These are phyloP conservation scores for Ogataea hybrid DNA, from an alignment of 1,139 yeast genomes.

Conservation along the genomic window DNA sequence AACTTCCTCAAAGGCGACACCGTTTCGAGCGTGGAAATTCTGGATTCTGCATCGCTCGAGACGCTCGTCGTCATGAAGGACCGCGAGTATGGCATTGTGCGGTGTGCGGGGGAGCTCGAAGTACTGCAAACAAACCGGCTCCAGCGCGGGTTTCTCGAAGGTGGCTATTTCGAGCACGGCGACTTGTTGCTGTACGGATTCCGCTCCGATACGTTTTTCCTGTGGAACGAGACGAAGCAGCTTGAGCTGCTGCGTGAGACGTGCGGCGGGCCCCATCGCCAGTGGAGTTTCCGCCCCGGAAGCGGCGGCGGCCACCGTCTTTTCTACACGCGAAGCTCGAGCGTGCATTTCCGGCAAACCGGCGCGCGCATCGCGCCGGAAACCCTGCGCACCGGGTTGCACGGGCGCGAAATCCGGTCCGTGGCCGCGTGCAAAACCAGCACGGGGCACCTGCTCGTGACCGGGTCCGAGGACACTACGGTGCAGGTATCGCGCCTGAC, in stretches of 20 bases:
- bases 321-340: conserved; percentile 57
- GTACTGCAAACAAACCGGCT: conserved; percentile 60
- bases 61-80: conserved; percentile 58
- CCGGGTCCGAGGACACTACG: conserved; percentile 91
- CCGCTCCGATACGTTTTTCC: conserved; percentile 70
- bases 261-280: conserved; percentile 94
- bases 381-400: conserved; percentile 59
- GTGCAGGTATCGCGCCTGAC: conserved; percentile 54
- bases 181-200: conserved; percentile 75
- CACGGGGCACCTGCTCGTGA: conserved; percentile 44
- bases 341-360: conserved; percentile 33
- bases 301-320: conserved; percentile 29
- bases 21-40: conserved; percentile 52
- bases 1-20: conserved; percentile 73
- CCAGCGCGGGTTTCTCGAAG: conserved; percentile 78
- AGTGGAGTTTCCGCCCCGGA: conserved; percentile 56
- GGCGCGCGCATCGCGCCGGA: conserved; percentile 23
- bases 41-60: conserved; percentile 31
- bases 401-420: conserved; percentile 85
- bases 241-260: conserved; percentile 63
- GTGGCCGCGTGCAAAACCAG: conserved; percentile 40
- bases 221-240: conserved; percentile 82
- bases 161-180: conserved; percentile 45
- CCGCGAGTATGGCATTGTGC: conserved; percentile 51
- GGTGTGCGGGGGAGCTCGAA: conserved; percentile 27